Evolutionary conservation across 2,329 filamentous ascomycete genomes (phyloP).

Genomic region (Colletotrichum viniferum): DNA sequence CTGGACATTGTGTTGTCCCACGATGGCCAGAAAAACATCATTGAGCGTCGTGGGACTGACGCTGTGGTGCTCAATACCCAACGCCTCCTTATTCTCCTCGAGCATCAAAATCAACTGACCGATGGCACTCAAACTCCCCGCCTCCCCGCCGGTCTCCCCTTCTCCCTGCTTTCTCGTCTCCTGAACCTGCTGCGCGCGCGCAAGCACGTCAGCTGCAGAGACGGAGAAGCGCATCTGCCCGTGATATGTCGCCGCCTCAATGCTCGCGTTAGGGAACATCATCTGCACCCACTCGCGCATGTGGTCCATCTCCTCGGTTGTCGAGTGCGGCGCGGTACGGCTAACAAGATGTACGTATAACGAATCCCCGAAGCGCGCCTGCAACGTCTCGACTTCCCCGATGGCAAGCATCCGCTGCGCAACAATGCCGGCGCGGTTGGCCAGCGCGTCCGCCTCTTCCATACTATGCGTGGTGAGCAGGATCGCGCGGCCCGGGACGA

Average conservation of each 20-base stretch:
- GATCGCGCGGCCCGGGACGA: conserved; percentile 79
- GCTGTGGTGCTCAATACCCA: conserved; percentile 85
- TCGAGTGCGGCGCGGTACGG: conserved; percentile 74
- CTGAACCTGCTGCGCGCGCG: neutral
- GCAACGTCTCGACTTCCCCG: conserved; percentile 74
- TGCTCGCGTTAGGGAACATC: conserved; percentile 65
- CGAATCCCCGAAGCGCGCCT: conserved; percentile 76
- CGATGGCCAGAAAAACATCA: conserved; percentile 88
- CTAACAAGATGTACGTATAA: conserved; percentile 84
- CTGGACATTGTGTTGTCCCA: conserved; percentile 77
- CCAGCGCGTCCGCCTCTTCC: conserved; percentile 92
- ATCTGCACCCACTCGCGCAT: conserved; percentile 69
- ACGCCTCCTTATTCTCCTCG: conserved; percentile 69
- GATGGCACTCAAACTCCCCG: conserved; percentile 51
- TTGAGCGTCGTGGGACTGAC: conserved; percentile 90
- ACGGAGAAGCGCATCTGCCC: conserved; percentile 32
- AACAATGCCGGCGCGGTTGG: conserved; percentile 83
- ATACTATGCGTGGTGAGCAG: conserved; percentile 92
- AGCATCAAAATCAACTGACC: conserved; percentile 73
- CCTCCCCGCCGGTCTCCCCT: rapidly evolving
- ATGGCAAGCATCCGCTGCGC: conserved; percentile 84
- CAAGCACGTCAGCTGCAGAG: conserved; percentile 18
- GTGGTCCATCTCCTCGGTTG: conserved; percentile 67
- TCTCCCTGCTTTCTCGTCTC: neutral
- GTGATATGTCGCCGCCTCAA: conserved; percentile 62